Percentiles rank a stretch among this genome's conserved stretches.
Conservation (phyloP, 2,329 filamentous ascomycete species). For the Fusarium mangiferae region DNA sequence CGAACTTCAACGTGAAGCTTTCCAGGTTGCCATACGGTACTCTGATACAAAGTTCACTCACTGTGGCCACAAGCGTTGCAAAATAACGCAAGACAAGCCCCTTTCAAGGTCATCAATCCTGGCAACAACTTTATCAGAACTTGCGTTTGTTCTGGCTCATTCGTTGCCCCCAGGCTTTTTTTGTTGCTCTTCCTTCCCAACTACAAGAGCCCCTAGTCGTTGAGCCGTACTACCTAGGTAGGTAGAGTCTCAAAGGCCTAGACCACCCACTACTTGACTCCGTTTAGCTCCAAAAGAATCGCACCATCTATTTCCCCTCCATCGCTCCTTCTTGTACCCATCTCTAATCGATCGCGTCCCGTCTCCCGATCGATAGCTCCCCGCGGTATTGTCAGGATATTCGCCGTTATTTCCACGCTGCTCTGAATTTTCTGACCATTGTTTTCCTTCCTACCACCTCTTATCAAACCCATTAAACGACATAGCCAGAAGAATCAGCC, state of each 20-base stretch:
- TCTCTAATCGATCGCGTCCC: conserved; percentile 44
- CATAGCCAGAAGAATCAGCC: neutral
- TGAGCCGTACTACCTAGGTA: conserved; percentile 13
- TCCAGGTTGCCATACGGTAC: neutral
- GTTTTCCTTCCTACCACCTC: conserved; percentile 5
- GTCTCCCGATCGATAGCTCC: conserved; percentile 38
- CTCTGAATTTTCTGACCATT: conserved; percentile 10
- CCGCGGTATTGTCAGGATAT: conserved; percentile 20
- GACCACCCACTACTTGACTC: conserved; percentile 41
- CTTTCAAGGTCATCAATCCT: neutral
- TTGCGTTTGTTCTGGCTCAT: conserved; percentile 2
- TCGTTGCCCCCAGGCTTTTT: conserved; percentile 2
- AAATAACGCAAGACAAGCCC: neutral
- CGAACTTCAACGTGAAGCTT: conserved; percentile 13
- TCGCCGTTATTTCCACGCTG: conserved; percentile 33
- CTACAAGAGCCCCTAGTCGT: conserved; percentile 27
- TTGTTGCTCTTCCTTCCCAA: conserved; percentile 21
- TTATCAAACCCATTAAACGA: neutral
- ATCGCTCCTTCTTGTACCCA: conserved; percentile 38
- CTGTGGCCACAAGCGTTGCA: conserved; percentile 2
- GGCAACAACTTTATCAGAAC: conserved; percentile 14
- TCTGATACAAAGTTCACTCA: neutral
- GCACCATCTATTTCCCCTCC: conserved; percentile 43
- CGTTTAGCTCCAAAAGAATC: conserved; percentile 43
- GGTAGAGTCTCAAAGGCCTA: conserved; percentile 36